Conservation (phyloP, 768 basidiomycete genomes). For the Leccinum longicurvipes region DNA sequence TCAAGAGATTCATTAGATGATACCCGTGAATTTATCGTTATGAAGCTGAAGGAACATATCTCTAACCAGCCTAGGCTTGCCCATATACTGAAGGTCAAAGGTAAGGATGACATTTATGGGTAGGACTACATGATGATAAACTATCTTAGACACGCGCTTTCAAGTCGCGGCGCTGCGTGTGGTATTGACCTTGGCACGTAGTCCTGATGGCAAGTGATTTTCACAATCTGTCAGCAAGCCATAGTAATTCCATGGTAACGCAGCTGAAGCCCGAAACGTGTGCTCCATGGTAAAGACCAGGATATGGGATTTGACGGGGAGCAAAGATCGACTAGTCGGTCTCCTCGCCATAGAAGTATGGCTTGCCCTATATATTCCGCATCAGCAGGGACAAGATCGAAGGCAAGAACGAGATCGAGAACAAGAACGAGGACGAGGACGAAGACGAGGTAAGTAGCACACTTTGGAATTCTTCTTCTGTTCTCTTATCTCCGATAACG, state of each 20-base stretch:
- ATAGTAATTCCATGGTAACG: background rate
- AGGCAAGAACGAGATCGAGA: background rate
- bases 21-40: slow-evolving; percentile 3
- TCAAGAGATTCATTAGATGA: slow-evolving; percentile 5
- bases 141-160: slow-evolving; percentile 6
- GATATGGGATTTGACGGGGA: slow-evolving; percentile 15
- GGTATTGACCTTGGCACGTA: slow-evolving; percentile 12
- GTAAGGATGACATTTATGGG: slow-evolving; percentile 2
- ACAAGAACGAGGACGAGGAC: background rate
- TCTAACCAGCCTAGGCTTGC: slow-evolving; percentile 7
- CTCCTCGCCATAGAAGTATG: slow-evolving; percentile 20
- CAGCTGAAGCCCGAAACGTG: background rate
- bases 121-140: background rate
- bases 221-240: background rate
- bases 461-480: background rate
- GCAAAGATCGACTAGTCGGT: slow-evolving; percentile 8
- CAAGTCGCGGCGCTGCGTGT: slow-evolving; percentile 19
- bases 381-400: background rate
- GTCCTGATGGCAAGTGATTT: slow-evolving; percentile 9
- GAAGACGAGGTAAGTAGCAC: slow-evolving; percentile 2
- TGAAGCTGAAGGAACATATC: background rate
- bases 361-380: slow-evolving; percentile 10
- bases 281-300: slow-evolving; percentile 11
- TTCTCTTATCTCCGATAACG: background rate
- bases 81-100: slow-evolving; percentile 11